Evolutionary conservation across 192 early-diverging fungal genomes (phyloP).

Genomic region (Gigaspora rosea): DNA sequence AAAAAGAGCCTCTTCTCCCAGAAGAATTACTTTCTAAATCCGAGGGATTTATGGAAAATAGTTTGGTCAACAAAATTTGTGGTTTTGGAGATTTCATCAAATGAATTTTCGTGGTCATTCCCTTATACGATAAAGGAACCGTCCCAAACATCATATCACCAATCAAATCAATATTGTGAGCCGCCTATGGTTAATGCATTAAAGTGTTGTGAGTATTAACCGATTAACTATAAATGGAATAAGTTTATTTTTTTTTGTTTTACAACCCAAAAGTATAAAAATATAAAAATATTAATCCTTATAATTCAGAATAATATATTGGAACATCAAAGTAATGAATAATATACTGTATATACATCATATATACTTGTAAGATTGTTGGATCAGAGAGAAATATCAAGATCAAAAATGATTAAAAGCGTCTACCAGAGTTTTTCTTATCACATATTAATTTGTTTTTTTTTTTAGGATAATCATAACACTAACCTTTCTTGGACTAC

Average conservation of each 20-base stretch:
- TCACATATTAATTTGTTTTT: too few relatives aligned
- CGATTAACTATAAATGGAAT: too few relatives aligned
- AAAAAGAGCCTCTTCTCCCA: constrained; percentile 41
- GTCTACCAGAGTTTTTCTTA: not conserved
- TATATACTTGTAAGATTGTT: too few relatives aligned
- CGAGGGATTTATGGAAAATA: constrained; percentile 42
- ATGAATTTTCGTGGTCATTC: constrained; percentile 48
- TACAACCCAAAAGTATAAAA: too few relatives aligned
- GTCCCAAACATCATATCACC: constrained; percentile 55
- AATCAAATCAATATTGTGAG: constrained; percentile 40
- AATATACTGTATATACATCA: too few relatives aligned
- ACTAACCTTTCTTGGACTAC: constrained; percentile 23
- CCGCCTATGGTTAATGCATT: not conserved
- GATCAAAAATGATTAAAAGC: not conserved
- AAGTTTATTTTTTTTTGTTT: too few relatives aligned
- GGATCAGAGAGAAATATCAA: too few relatives aligned
- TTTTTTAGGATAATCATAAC: too few relatives aligned
- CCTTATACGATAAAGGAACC: constrained; percentile 47
- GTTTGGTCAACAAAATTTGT: constrained; percentile 45
- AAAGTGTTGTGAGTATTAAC: not conserved
- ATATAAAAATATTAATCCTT: too few relatives aligned
- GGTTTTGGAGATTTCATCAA: constrained; percentile 38
- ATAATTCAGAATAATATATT: too few relatives aligned
- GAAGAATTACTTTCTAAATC: constrained; percentile 34
- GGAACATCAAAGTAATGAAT: too few relatives aligned